Conservation (phyloP, 306 rosid species). For the Arachis stenosperma region DNA sequence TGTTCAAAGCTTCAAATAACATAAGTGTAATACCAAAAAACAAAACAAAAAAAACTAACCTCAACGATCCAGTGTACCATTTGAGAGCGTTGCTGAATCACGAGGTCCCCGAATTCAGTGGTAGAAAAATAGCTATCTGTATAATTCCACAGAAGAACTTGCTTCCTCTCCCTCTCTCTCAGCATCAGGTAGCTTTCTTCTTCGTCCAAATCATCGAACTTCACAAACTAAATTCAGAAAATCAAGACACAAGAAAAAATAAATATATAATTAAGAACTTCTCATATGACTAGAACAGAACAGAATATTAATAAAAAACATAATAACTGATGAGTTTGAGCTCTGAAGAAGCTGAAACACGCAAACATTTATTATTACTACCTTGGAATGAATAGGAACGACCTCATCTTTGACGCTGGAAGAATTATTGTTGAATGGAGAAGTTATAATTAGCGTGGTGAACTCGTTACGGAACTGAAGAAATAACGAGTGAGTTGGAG, state of each 20-base stretch:
- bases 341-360: slow-evolving; percentile 22
- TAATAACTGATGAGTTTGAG: not conserved
- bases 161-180: slow-evolving; percentile 68
- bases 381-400: slow-evolving; percentile 45
- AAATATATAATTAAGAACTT: not conserved
- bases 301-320: not conserved
- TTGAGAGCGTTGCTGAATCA: slow-evolving; percentile 65
- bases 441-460: slow-evolving; percentile 40
- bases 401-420: slow-evolving; percentile 46
- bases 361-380: slow-evolving; percentile 37
- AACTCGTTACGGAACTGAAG: slow-evolving; percentile 63
- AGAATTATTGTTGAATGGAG: slow-evolving; percentile 26
- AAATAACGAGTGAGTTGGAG: slow-evolving; percentile 63
- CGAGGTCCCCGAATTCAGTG: slow-evolving; percentile 58
- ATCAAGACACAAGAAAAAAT: not conserved
- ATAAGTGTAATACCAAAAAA: not conserved
- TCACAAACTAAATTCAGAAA: slow-evolving; percentile 47
- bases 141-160: slow-evolving; percentile 54
- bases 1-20: too few species aligned
- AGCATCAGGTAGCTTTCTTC: slow-evolving; percentile 78
- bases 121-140: slow-evolving; percentile 51
- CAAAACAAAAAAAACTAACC: slow-evolving; percentile 41
- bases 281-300: not conserved
- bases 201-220: slow-evolving; percentile 63
- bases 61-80: slow-evolving; percentile 87